Evolutionary conservation across 1,284 basidiomycete genomes (phyloP), one percentile per base, ranked within the genome.

Genomic region (Fomes fomentarius): DNA sequence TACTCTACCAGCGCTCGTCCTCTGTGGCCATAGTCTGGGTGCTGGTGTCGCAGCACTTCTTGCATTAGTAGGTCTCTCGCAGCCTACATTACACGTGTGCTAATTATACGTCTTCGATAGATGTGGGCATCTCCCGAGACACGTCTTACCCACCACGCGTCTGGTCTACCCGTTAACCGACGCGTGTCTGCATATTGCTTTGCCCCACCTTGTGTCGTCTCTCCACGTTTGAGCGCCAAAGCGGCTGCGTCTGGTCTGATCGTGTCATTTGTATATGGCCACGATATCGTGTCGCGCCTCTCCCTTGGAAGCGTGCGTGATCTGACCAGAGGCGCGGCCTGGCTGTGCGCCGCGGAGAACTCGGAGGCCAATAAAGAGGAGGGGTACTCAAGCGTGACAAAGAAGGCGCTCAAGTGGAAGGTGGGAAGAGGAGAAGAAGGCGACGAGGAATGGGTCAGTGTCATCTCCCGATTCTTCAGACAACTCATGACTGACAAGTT

Each of bases 21-120:
- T 92, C 40, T 89, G 86, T 60, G 94, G 94, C 1, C 94, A 96
- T 69, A 93, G 91, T 66, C 78, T 96, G 2, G 94, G 94, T 9
- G 93, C 93, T 5, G 94, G 92, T 0, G 90, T 95, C 0, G 89
- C 89, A 10, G 79, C 84, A 1, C 73, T 93, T 11, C 74, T 93
- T n/a, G 89, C 85, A 33, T 71, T 94, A 69, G 87, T 87, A 61
- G 65, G 81, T 73, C 1, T 25, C 17, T 7, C 14, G 19, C 5
- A 12, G 34, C 3, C 3, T 35, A 9, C 4, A n/a, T 4, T 25
- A 19, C 14, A 31, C 8, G 6, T 15, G 25, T 2, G 12, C 3
- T 40, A 6, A 48, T 9, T 15, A 14, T 8, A 38, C 31, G n/a
- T n/a, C 7, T 12, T 24, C 1, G 2, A 2, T 47, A 91, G 89